phyloP scores from a whole-genome alignment of 2,329 filamentous ascomycete species.

The Colletotrichum trifolii region DNA sequence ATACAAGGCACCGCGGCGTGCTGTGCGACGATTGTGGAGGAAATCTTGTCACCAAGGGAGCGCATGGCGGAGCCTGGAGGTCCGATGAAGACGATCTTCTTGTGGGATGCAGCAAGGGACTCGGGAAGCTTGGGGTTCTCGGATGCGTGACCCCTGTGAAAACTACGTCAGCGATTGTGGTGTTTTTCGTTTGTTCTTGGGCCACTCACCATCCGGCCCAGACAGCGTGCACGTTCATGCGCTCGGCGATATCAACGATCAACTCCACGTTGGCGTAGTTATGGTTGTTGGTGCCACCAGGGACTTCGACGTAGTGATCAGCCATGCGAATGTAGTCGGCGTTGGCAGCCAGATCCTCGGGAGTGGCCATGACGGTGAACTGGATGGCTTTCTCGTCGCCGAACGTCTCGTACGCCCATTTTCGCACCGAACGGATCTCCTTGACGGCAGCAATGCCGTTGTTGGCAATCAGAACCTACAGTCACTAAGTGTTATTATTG shows the following conservation, averaged over 20 bases:
- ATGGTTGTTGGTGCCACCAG: slow-evolving; percentile 99
- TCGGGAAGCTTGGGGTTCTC: slow-evolving; percentile 99
- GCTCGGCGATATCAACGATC: slow-evolving; percentile 98
- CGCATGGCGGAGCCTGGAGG: slow-evolving; percentile 98
- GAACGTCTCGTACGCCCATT: slow-evolving; percentile 99
- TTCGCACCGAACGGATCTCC: slow-evolving; percentile 98
- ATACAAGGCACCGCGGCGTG: slow-evolving; percentile 97
- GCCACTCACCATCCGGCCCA: slow-evolving; percentile 93
- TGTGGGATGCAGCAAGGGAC: slow-evolving; percentile 92
- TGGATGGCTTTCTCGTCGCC: slow-evolving; percentile 98
- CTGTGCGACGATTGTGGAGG: slow-evolving; percentile 98
- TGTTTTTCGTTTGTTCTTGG: background rate
- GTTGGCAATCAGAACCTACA: slow-evolving; percentile 95
- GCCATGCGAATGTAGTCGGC: slow-evolving; percentile 99
- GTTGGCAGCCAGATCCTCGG: slow-evolving; percentile 96
- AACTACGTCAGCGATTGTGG: slow-evolving; percentile 25
- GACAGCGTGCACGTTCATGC: slow-evolving; percentile 97
- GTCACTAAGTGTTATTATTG: slow-evolving; percentile 15
- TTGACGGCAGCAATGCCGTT: slow-evolving; percentile 99
- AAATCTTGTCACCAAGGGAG: slow-evolving; percentile 99
- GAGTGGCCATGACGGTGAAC: slow-evolving; percentile 99
- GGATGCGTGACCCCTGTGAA: slow-evolving; percentile 88
- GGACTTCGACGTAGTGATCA: slow-evolving; percentile 98
- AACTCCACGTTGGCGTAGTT: slow-evolving; percentile 99
- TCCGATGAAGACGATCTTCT: slow-evolving; percentile 99